A percentile compares a stretch with the other conserved stretches of the same genome.
Conservation (phyloP, 2,329 filamentous ascomycete genomes). For the Trichoderma afroharzianum region DNA sequence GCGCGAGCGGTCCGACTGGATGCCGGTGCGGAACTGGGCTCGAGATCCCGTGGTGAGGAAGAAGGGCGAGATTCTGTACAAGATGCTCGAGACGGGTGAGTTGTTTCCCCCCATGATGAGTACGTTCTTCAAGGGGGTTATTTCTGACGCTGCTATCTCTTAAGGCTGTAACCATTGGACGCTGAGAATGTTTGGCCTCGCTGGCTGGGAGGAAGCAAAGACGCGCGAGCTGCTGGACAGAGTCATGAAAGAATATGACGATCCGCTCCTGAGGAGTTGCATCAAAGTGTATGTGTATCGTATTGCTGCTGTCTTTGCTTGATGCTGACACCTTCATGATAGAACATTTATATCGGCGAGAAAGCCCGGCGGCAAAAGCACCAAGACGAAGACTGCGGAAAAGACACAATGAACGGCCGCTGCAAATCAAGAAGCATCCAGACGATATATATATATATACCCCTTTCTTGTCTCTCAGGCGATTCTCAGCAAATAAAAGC, state of each 20-base stretch:
- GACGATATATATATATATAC: not conserved
- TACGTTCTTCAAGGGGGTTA: no score
- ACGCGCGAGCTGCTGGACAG: constrained; percentile 31
- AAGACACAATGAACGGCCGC: not conserved
- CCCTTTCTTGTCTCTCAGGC: not conserved
- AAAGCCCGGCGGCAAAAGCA: constrained; percentile 22
- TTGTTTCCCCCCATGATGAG: no score
- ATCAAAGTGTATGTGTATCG: constrained; percentile 31
- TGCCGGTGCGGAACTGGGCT: constrained; percentile 40
- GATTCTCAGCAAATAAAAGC: not conserved
- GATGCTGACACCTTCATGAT: constrained; percentile 6
- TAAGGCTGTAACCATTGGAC: constrained; percentile 20
- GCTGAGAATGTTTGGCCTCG: constrained; percentile 31
- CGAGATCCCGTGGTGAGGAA: constrained; percentile 36
- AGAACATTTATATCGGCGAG: constrained; percentile 34
- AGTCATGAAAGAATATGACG: constrained; percentile 31
- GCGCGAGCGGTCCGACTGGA: constrained; percentile 39
- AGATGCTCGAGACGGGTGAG: constrained; percentile 29
- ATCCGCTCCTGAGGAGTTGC: constrained; percentile 28
- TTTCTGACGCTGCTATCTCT: not conserved
- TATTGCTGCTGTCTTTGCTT: not conserved
- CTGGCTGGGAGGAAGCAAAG: constrained; percentile 32
- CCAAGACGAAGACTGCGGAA: not conserved
- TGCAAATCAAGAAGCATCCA: not conserved
- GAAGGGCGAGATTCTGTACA: constrained; percentile 36